Conservation (phyloP, 768 basidiomycete genomes). For the Auricularia sp. region DNA sequence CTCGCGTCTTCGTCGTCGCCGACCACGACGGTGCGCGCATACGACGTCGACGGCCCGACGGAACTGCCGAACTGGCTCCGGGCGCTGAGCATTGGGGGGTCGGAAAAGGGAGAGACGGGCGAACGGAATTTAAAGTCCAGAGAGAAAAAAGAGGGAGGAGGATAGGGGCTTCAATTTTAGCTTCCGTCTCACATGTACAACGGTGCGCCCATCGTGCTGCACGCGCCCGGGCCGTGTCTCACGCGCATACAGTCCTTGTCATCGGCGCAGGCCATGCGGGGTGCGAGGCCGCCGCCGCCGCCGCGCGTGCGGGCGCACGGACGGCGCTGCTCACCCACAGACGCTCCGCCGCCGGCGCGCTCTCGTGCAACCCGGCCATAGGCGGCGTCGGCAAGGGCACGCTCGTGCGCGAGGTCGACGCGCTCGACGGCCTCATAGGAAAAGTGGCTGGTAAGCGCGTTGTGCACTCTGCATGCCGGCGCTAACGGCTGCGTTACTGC, state of each 20-base stretch:
- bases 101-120: no score
- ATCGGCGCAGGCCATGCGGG: constrained; percentile 92
- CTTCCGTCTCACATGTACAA: neutral
- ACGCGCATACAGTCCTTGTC: constrained; percentile 49
- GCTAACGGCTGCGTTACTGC: neutral
- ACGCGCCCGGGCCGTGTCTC: neutral
- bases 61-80: no score
- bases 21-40: neutral
- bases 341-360: constrained; percentile 66
- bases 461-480: neutral
- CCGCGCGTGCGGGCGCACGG: constrained; percentile 72
- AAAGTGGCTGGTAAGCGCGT: constrained; percentile 56
- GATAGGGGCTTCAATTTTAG: no score
- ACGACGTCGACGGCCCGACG: neutral
- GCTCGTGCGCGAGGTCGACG: constrained; percentile 84
- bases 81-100: no score
- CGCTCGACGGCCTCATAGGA: constrained; percentile 80
- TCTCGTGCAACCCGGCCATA: constrained; percentile 89
- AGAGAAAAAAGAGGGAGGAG: no score
- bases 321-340: constrained; percentile 78
- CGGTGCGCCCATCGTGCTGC: neutral
- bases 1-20: neutral
- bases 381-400: constrained; percentile 91
- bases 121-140: no score
- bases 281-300: constrained; percentile 81